phyloP scores from a whole-genome alignment of 257 asterid species.

The Solanum dulcamara region DNA sequence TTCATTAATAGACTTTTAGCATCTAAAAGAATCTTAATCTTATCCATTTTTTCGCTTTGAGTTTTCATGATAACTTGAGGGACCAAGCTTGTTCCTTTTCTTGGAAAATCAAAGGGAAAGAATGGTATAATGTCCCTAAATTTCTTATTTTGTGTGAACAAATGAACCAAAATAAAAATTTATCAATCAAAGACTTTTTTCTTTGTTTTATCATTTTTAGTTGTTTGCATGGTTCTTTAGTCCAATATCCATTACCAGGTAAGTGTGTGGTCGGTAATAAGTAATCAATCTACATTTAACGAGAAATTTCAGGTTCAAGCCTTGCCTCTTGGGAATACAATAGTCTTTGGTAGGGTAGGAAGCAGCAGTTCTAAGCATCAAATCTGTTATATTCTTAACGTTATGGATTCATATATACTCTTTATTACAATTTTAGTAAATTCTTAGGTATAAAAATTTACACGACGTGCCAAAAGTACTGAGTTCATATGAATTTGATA shows the following conservation, averaged over 20 bases:
- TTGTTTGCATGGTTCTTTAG: background rate
- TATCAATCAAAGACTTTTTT: background rate
- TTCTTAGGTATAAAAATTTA: background rate
- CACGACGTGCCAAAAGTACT: background rate
- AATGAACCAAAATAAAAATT: background rate
- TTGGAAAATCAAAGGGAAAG: background rate
- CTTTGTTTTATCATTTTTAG: background rate
- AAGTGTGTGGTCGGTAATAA: background rate
- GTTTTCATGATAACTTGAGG: background rate
- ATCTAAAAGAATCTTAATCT: background rate
- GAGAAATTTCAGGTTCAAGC: background rate
- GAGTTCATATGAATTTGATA: background rate
- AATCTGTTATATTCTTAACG: background rate
- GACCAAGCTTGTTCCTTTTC: background rate
- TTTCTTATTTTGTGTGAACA: background rate
- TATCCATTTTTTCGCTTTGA: background rate
- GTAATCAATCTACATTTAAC: background rate
- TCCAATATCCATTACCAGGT: background rate
- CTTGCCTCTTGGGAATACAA: rapidly evolving
- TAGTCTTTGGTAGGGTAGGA: background rate
- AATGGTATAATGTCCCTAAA: background rate
- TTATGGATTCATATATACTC: too few relatives aligned
- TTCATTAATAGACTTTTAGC: background rate
- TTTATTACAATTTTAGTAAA: too few relatives aligned
- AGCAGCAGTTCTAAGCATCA: rapidly evolving